These are phyloP conservation scores for Xenoacremonium recifei DNA, from an alignment of 2,329 filamentous ascomycete species.

Conservation along the genomic window DNA sequence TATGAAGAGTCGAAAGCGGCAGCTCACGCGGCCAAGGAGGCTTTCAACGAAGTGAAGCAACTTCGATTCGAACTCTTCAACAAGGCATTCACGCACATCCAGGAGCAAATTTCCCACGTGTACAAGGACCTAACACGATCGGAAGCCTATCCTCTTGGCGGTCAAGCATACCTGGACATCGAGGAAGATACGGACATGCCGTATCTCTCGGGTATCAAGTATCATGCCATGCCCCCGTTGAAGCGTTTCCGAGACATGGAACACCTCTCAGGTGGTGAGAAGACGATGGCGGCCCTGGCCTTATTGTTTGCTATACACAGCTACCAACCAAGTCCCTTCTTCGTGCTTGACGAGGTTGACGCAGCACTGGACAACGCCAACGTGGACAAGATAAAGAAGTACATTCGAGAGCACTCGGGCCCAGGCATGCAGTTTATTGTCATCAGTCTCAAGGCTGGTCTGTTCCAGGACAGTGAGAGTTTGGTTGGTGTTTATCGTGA, in stretches of 20 bases:
- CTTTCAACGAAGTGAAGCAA: constrained; percentile 78
- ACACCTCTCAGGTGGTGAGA: constrained; percentile 93
- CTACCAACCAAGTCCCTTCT: constrained; percentile 94
- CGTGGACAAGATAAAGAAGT: constrained; percentile 92
- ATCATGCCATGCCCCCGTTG: constrained; percentile 96
- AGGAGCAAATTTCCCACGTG: constrained; percentile 87
- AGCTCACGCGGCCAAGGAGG: constrained; percentile 74
- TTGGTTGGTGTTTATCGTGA: constrained; percentile 94
- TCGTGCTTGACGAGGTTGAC: constrained; percentile 96
- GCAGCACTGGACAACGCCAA: constrained; percentile 98
- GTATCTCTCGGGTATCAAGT: constrained; percentile 93
- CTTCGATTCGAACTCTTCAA: constrained; percentile 89
- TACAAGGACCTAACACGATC: constrained; percentile 95
- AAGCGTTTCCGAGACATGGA: constrained; percentile 99
- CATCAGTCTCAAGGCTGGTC: constrained; percentile 89
- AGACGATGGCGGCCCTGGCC: constrained; percentile 97
- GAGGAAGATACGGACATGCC: constrained; percentile 94
- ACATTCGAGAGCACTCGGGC: constrained; percentile 89
- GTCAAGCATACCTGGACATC: constrained; percentile 84
- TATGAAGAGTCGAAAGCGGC: constrained; percentile 80
- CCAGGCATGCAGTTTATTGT: constrained; percentile 99
- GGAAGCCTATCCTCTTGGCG: constrained; percentile 88
- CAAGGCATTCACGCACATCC: constrained; percentile 92
- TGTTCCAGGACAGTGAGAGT: constrained; percentile 96
- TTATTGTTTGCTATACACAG: constrained; percentile 95